Evolutionary conservation across 768 basidiomycete genomes (phyloP).

Genomic region (Leccinellum albellum): DNA sequence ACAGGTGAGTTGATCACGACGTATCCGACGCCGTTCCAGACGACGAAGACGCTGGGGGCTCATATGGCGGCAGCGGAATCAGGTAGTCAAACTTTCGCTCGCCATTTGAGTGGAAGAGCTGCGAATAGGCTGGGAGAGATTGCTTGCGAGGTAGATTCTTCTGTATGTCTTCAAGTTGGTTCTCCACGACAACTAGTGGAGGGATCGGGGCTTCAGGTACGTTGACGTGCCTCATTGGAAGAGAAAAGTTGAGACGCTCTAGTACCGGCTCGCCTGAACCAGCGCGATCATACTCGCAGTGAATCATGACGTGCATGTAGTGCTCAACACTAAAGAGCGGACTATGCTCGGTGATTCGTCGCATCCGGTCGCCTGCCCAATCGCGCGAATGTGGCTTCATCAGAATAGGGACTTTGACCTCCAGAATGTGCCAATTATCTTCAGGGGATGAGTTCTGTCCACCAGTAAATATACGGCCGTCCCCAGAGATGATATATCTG

Average conservation of each 20-base stretch:
- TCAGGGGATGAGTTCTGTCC: conserved; percentile 18
- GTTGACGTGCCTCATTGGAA: conserved; percentile 53
- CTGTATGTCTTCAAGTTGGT: conserved; percentile 5
- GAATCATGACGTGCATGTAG: conserved; percentile 48
- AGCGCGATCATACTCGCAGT: conserved; percentile 51
- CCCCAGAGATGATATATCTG: conserved; percentile 44
- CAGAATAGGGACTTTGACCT: conserved; percentile 21
- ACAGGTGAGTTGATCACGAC: background rate
- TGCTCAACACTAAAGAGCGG: conserved; percentile 61
- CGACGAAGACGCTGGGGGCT: conserved; percentile 31
- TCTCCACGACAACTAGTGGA: background rate
- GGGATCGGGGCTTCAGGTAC: conserved; percentile 27
- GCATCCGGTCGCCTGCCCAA: conserved; percentile 29
- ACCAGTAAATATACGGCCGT: conserved; percentile 47
- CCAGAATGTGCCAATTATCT: conserved; percentile 27
- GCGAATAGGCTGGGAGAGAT: conserved; percentile 70
- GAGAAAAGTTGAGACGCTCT: conserved; percentile 33
- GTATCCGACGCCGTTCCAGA: conserved; percentile 1
- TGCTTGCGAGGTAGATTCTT: conserved; percentile 22
- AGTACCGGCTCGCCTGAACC: conserved; percentile 26
- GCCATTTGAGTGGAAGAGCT: conserved; percentile 71
- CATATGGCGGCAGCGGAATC: conserved; percentile 61
- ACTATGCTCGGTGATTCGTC: conserved; percentile 44
- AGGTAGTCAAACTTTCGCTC: conserved; percentile 67
- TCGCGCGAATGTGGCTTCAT: conserved; percentile 13